A percentile compares a stretch with the other conserved stretches of the same genome.
phyloP scores from a whole-genome alignment of 2,329 filamentous ascomycete species.

The Cladosporium sp. region DNA sequence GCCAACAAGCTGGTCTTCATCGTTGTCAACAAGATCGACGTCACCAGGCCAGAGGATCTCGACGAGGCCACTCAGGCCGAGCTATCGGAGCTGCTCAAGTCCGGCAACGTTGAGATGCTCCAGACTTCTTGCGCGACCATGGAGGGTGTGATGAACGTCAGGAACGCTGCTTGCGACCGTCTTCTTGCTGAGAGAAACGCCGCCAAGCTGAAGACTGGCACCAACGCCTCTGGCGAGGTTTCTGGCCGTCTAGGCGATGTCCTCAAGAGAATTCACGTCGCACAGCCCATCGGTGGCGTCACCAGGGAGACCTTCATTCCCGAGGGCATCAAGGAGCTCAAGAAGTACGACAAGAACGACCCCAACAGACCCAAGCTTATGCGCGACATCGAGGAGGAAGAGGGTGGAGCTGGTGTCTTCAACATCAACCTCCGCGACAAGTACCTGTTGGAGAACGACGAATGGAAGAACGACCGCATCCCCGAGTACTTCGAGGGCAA shows the following conservation, averaged over 20 bases:
- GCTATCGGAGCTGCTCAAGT: constrained; percentile 76
- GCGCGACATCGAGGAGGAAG: constrained; percentile 84
- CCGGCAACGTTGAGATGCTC: constrained; percentile 86
- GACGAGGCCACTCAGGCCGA: constrained; percentile 75
- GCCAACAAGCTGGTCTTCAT: constrained; percentile 97
- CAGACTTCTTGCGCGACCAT: constrained; percentile 93
- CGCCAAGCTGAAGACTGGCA: constrained; percentile 89
- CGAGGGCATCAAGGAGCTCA: constrained; percentile 73
- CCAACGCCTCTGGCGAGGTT: constrained; percentile 72
- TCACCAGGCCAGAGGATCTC: constrained; percentile 82
- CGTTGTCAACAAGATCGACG: constrained; percentile 97
- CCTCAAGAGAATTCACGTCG: constrained; percentile 92
- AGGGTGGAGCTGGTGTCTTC: constrained; percentile 93
- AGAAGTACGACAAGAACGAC: constrained; percentile 88
- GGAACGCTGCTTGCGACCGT: constrained; percentile 91
- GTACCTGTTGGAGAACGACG: constrained; percentile 81
- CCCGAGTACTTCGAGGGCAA: constrained; percentile 93
- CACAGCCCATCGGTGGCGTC: constrained; percentile 82
- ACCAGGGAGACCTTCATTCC: constrained; percentile 83
- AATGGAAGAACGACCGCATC: constrained; percentile 96
- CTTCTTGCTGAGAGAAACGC: constrained; percentile 90
- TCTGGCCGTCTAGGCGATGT: constrained; percentile 86
- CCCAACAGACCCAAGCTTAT: constrained; percentile 80
- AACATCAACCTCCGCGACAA: constrained; percentile 88
- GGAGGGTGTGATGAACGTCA: constrained; percentile 90